Evolutionary conservation across 2,329 filamentous ascomycete species (phyloP).

Genomic region (Fusarium chaquense): DNA sequence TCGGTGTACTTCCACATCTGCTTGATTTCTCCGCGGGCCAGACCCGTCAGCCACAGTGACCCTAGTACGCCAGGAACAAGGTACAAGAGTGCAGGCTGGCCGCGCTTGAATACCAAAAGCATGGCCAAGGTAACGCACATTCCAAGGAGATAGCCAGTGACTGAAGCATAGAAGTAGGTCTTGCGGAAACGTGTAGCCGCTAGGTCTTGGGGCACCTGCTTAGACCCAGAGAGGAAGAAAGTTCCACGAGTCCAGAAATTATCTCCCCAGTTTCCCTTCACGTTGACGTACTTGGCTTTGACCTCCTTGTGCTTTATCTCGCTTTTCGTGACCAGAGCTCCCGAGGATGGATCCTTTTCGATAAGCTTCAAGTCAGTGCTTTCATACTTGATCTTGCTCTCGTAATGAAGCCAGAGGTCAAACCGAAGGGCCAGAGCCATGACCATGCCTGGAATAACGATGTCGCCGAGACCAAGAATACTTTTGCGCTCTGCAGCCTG

Average conservation of each 20-base stretch:
- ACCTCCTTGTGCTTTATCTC: slow-evolving; percentile 60
- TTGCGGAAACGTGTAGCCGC: slow-evolving; percentile 75
- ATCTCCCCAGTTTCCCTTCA: slow-evolving; percentile 84
- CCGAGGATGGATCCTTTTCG: slow-evolving; percentile 51
- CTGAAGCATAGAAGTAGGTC: slow-evolving; percentile 83
- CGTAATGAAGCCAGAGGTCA: slow-evolving; percentile 87
- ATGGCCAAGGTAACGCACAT: slow-evolving; percentile 82
- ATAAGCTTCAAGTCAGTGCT: slow-evolving; percentile 51
- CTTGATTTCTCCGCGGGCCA: slow-evolving; percentile 76
- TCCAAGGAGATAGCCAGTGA: slow-evolving; percentile 81
- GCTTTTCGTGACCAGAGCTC: slow-evolving; percentile 52
- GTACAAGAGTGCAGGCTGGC: slow-evolving; percentile 91
- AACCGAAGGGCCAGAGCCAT: slow-evolving; percentile 91
- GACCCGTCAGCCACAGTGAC: slow-evolving; percentile 79
- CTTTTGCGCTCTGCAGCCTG: slow-evolving; percentile 72
- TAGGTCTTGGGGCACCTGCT: slow-evolving; percentile 48
- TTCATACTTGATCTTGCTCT: slow-evolving; percentile 69
- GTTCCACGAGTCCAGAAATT: slow-evolving; percentile 75
- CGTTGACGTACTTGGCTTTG: slow-evolving; percentile 66
- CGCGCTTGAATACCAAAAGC: slow-evolving; percentile 81
- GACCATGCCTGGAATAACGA: slow-evolving; percentile 92
- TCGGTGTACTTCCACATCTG: slow-evolving; percentile 88
- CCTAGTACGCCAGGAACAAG: slow-evolving; percentile 87
- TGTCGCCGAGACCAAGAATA: slow-evolving; percentile 94
- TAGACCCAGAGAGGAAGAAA: slow-evolving; percentile 44